Evolutionary conservation across 345 rosid species (phyloP), one percentile per base, ranked within the genome.

Genomic region (Brassica rapa): DNA sequence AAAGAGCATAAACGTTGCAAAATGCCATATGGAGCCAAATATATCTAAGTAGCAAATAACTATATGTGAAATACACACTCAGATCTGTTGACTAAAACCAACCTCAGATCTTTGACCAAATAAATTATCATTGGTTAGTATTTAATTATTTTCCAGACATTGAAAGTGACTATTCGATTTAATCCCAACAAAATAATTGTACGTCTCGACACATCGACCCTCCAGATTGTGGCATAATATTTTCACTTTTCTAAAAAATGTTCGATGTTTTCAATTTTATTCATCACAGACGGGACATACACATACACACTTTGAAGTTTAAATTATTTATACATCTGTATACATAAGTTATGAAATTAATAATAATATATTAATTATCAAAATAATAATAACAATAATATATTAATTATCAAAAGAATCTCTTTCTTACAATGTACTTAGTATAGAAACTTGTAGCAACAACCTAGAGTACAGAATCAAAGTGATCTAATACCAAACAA

Each of bases 401-500:
- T 71, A 78, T 72, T 68, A 79, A 72, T 72, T 51, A 79, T 61
- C 59, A 53, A 80, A 80, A 75, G 72, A 75, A 76, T 84, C 82
- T 80, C 75, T 80, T 71, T 80, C 81, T 83, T 80, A 73, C 80
- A 81, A 80, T 80, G 83, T 80, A 80, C 74, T 62, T 62, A 79
- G 78, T 79, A 79, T 78, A 61, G 69, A 80, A 80, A 71, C 70
- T 84, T 80, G 81, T 62, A 80, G 84, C 86, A 73, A 72, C 86
- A 73, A 72, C 80, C 83, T 79, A 78, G 43, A 78, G 72, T 57
- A 65, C 70, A 72, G 71, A 74, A 81, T 72, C 74, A 77, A 71
- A 77, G 70, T 81, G 71, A 76, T 72, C 71, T 80, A 80, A 68
- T 46, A 73, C 61, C n/a, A 37, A 53, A 55, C 46, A 33, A 53